Conservation (phyloP, 148 eudicot genomes). For the Chenopodium album region DNA sequence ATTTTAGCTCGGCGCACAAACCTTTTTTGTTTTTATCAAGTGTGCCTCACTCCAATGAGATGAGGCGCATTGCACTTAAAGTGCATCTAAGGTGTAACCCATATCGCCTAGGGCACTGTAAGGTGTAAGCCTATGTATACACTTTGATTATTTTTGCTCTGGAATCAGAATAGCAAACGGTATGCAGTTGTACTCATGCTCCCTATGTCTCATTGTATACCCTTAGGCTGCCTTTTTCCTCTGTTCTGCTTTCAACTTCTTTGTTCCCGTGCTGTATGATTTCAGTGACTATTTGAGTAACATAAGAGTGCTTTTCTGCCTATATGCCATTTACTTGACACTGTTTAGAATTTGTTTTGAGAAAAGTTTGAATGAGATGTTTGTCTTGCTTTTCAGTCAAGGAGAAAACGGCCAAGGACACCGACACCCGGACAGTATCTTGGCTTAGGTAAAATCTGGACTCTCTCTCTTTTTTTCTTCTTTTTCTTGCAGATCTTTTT, state of each 20-base stretch:
- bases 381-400: constrained; percentile 60
- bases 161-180: too few species aligned
- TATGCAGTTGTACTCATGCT: too few species aligned
- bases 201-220: too few species aligned
- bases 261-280: neutral
- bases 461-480: neutral
- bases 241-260: neutral
- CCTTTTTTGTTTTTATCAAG: too few species aligned
- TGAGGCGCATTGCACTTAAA: too few species aligned
- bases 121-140: too few species aligned
- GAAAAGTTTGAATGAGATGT: constrained; percentile 12
- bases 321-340: neutral
- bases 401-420: constrained; percentile 95
- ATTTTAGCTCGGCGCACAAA: too few species aligned
- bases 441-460: constrained; percentile 68
- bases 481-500: neutral
- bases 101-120: too few species aligned
- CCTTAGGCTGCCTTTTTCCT: neutral
- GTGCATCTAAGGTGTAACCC: too few species aligned
- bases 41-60: too few species aligned
- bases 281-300: neutral
- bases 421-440: constrained; percentile 98
- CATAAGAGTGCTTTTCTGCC: neutral
- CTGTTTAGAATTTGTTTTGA: neutral
- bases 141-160: too few species aligned